These are phyloP conservation scores for Cladophialophora exuberans DNA, from an alignment of 2,329 filamentous ascomycete species.

Conservation along the genomic window DNA sequence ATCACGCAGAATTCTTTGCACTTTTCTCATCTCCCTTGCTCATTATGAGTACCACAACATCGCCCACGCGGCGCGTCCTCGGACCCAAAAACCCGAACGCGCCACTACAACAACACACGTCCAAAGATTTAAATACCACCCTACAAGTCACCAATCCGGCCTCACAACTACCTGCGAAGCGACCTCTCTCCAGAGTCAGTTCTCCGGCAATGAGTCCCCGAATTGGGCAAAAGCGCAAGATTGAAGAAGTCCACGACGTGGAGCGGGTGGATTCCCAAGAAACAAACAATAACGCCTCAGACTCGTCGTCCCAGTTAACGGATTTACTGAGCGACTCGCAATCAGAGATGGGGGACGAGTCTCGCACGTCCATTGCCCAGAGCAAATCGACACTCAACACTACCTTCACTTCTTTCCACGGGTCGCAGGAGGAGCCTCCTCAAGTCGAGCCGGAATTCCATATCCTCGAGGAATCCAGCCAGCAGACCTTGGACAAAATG, in stretches of 20 bases:
- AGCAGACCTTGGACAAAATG: constrained; percentile 33
- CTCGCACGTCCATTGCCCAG: constrained; percentile 10
- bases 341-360: constrained; percentile 7
- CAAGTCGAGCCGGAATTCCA: constrained; percentile 31
- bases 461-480: constrained; percentile 34
- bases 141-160: constrained; percentile 5
- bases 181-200: neutral
- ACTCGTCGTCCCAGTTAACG: constrained; percentile 24
- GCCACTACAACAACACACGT: constrained; percentile 20
- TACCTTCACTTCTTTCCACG: constrained; percentile 24
- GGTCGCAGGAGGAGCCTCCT: constrained; percentile 27
- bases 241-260: constrained; percentile 24
- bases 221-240: constrained; percentile 32
- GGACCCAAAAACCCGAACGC: constrained; percentile 33
- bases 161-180: constrained; percentile 9
- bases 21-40: neutral
- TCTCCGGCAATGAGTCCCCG: constrained; percentile 13
- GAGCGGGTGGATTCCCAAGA: constrained; percentile 17
- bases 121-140: constrained; percentile 6
- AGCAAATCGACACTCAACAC: constrained; percentile 23
- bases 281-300: constrained; percentile 5
- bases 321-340: constrained; percentile 24
- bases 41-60: constrained; percentile 6
- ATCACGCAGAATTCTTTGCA: too few relatives aligned
- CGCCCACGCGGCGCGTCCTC: constrained; percentile 30